Percentiles rank a stretch among this genome's conserved stretches.
Conservation (phyloP, 371 early-diverging fungal genomes). For the Syncephalastrum sp. region DNA sequence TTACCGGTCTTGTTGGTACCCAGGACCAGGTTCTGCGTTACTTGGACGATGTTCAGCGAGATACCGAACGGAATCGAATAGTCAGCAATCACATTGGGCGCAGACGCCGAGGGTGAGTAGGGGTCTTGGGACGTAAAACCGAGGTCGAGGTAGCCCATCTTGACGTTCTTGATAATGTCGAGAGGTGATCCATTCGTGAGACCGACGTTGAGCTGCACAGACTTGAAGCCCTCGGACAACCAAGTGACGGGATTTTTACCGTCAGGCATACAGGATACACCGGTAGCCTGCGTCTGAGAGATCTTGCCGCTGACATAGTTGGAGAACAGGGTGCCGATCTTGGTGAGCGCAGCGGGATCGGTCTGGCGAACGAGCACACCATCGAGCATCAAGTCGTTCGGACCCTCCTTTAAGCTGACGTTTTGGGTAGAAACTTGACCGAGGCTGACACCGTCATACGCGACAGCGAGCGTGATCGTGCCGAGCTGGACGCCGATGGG, state of each 20-base stretch:
- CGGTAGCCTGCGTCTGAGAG: slow-evolving; percentile 51
- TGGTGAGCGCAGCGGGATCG: slow-evolving; percentile 41
- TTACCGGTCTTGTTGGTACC: slow-evolving; percentile 37
- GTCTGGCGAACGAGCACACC: slow-evolving; percentile 54
- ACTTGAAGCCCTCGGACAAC: slow-evolving; percentile 58
- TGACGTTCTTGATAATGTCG: slow-evolving; percentile 53
- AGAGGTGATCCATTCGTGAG: slow-evolving; percentile 41
- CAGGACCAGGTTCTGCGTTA: slow-evolving; percentile 52
- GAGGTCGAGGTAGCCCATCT: slow-evolving; percentile 55
- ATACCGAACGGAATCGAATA: slow-evolving; percentile 61
- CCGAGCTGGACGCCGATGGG: slow-evolving; percentile 63
- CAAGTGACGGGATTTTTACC: slow-evolving; percentile 56
- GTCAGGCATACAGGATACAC: slow-evolving; percentile 61
- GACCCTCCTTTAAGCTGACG: slow-evolving; percentile 46
- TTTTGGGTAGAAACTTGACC: slow-evolving; percentile 50
- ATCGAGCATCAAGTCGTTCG: slow-evolving; percentile 51
- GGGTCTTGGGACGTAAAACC: slow-evolving; percentile 46
- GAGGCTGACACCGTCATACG: slow-evolving; percentile 47
- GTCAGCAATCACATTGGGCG: slow-evolving; percentile 51
- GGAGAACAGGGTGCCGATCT: slow-evolving; percentile 54
- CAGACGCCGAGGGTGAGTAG: slow-evolving; percentile 50
- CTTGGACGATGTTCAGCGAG: slow-evolving; percentile 51
- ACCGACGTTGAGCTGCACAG: slow-evolving; percentile 51
- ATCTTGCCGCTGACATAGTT: slow-evolving; percentile 51
- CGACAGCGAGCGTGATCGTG: slow-evolving; percentile 53